Evolutionary conservation across 2,329 filamentous ascomycete species (phyloP), one percentile per base, ranked within the genome.

Genomic region (Beauveria brongniartii): DNA sequence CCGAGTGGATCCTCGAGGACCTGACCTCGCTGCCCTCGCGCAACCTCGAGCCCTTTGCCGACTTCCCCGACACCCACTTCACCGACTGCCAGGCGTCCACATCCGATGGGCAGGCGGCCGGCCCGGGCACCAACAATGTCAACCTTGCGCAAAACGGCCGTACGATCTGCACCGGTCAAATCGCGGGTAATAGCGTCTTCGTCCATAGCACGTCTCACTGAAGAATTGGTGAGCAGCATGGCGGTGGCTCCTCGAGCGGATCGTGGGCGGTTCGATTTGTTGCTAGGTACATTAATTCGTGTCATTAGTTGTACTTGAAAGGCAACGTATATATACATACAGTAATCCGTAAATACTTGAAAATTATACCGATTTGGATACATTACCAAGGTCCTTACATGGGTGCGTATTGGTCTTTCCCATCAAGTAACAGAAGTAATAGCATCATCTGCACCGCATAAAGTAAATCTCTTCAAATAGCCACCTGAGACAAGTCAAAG

Each of bases 1-100:
- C 48, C 41, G 48, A 59, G 50, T 59, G 57, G 57, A 59, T 53
- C 40, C 40, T 59, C 48, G 48, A 53, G 41, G 57, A 53, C 41
- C 26, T 59, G n/a, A 53, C 48, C 26, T 7, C 5, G 26, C n/a
- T 44, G 10, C 37, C 47, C 48, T 46, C 56, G 26, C 2, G 26
- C 40, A 47, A 47, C 48, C 41, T 46, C 14, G 34, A 46, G 20
- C 57, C 57, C n/a, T 54, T 59, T 54, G 50, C 57, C 41, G 20
- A 37, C 40, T 59, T 59, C 50, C n/a, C 40, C 12, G 50, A 54
- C 57, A 54, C 14, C 28, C 5, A 47, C 48, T 59, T 59, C 10
- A 20, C n/a, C 18, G 28, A 40, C 40, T 59, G 57, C 50, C 4
- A n/a, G 14, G 57, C 57, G n/a, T 24, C 48, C n/a, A 59, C 48